Evolutionary conservation across 108 stramenopile genomes (phyloP), one percentile per base, ranked within the genome.

Genomic region (Licmophora abbreviata): DNA sequence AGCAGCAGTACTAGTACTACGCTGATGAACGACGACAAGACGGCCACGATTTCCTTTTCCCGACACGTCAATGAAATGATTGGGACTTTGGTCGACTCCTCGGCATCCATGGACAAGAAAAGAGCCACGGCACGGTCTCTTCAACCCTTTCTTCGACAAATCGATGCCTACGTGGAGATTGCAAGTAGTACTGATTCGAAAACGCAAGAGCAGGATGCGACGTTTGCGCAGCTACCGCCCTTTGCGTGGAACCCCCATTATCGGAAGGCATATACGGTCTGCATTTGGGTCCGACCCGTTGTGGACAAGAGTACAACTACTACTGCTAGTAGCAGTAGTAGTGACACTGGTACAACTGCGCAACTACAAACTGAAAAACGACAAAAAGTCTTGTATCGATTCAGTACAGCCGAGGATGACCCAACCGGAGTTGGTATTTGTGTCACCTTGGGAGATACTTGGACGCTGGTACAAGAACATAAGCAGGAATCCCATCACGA

Each of bases 221-320:
- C 18, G 1, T 15, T 15, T 40, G 38, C 38, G 3, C 18, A 50
- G 18, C 40, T 79, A 1, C 90, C 90, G 0, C 63, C 64, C 0
- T 51, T 92, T 48, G 83, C 85, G 29, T 83, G 81, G 79, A 77
- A 81, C 44, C 52, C 56, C 15, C 68, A 75, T 6, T 92, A 88
- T 61, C 81, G 81, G n/a, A 92, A 88, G 57, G 75, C 83, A 12
- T 88, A 92, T 47, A 75, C 77, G 7, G 27, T 92, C 0, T 37
- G 84, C 34, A 48, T 92, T 32, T 92, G 89, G 89, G 68, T 92
- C 22, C 66, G 85, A 27, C 83, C 85, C n/a, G 47, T 55, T 22
- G 22, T 77, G 11, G 61, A 53, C 53, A 33, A 12, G 28, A 34
- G 12, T 17, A 20, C 29, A 41, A 38, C 29, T 28, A 0, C 11